Evolutionary conservation across 2,329 filamentous ascomycete species (phyloP).

Genomic region (Ceratocystiopsis brevicomis): DNA sequence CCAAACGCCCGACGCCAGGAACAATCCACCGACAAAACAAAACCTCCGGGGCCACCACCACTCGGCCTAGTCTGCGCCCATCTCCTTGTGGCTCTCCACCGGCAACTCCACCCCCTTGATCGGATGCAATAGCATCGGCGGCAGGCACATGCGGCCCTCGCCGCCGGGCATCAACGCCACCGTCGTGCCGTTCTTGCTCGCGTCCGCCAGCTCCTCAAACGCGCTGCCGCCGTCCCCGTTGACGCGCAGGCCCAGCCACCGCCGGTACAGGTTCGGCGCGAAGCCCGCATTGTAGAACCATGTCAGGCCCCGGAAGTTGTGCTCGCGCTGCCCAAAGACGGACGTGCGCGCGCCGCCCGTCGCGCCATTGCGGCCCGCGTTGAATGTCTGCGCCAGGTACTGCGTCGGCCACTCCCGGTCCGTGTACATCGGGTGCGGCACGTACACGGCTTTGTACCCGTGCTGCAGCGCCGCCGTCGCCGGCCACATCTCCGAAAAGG

Average conservation of each 20-base stretch:
- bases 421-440: constrained; percentile 73
- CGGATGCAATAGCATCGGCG: constrained; percentile 76
- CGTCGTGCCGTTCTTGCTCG: constrained; percentile 27
- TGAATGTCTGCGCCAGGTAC: constrained; percentile 63
- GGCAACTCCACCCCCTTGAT: constrained; percentile 57
- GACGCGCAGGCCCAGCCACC: constrained; percentile 71
- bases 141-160: constrained; percentile 77
- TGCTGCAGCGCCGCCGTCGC: constrained; percentile 75
- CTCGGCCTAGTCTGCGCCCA: too few species aligned
- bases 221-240: constrained; percentile 63
- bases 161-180: constrained; percentile 40
- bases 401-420: constrained; percentile 71
- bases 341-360: constrained; percentile 54
- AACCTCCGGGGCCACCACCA: too few species aligned
- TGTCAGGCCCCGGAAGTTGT: constrained; percentile 69
- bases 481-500: constrained; percentile 95
- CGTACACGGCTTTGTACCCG: constrained; percentile 81
- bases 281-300: constrained; percentile 90
- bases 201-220: constrained; percentile 43
- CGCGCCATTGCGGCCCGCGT: constrained; percentile 57
- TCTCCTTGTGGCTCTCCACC: constrained; percentile 32
- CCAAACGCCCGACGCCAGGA: too few species aligned
- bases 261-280: constrained; percentile 58
- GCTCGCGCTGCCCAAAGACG: constrained; percentile 68
- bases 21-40: too few species aligned